These are phyloP conservation scores for Globisporangium acanthophoron DNA, from an alignment of 352 stramenopile species.

Conservation along the genomic window DNA sequence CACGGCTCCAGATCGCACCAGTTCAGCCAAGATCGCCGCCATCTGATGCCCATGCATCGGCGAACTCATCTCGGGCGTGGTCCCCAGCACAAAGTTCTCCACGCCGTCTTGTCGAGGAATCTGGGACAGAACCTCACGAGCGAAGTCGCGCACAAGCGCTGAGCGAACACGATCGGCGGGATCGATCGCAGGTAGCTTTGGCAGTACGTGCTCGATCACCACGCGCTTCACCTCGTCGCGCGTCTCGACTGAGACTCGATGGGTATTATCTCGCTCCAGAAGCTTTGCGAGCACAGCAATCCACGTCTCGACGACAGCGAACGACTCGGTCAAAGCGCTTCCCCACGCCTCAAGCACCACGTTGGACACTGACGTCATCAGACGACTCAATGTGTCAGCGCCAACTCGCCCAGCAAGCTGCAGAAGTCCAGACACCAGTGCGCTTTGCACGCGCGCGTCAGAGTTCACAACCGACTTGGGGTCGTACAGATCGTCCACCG, in stretches of 20 bases:
- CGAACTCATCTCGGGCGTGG: background rate
- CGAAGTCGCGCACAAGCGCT: slow-evolving; percentile 5
- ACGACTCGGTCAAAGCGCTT: background rate
- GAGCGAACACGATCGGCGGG: background rate
- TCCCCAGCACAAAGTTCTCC: slow-evolving; percentile 8
- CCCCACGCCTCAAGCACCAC: slow-evolving; percentile 3
- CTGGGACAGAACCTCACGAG: slow-evolving; percentile 4
- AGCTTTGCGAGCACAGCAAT: slow-evolving; percentile 6
- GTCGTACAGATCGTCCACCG: slow-evolving; percentile 19
- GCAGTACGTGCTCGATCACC: slow-evolving; percentile 6
- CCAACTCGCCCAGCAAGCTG: slow-evolving; percentile 4
- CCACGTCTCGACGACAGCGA: slow-evolving; percentile 7
- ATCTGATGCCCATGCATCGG: background rate
- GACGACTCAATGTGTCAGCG: background rate
- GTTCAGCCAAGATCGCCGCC: slow-evolving; percentile 10
- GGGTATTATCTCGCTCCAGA: background rate
- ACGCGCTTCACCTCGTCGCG: slow-evolving; percentile 6
- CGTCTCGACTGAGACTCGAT: slow-evolving; percentile 3
- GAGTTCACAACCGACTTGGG: slow-evolving; percentile 3
- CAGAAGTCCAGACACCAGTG: slow-evolving; percentile 1
- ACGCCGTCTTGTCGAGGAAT: slow-evolving; percentile 8
- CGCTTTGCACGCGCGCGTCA: slow-evolving; percentile 4
- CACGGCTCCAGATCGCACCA: slow-evolving; percentile 3
- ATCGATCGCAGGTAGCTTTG: slow-evolving; percentile 1
- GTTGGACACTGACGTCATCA: slow-evolving; percentile 1